Evolutionary conservation across 805 yeast genomes (phyloP), one percentile per base, ranked within the genome.

Genomic region (Candida endomychidarum): DNA sequence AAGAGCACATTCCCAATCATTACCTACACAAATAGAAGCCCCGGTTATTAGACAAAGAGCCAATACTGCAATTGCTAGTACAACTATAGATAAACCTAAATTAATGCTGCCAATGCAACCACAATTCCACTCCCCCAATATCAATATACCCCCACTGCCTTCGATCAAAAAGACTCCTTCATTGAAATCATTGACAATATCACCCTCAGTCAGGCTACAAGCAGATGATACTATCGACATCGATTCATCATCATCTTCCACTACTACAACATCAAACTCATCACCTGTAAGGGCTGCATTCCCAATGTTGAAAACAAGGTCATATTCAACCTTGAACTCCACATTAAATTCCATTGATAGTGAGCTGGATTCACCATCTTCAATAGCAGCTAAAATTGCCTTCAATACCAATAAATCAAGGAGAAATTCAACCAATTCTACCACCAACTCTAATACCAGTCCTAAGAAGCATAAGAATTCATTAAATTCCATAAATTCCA

Each of bases 131-230:
- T 32, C 32, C 7, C 19, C 53, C 45, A 10, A 47, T 30, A 21
- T 32, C 15, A 47, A 48, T 40, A 57, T 48, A 20, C 40, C 40
- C 28, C 4, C 16, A 4, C 40, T 19, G 28, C 47, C 51, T 9
- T 35, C 40, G 22, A 40, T 47, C 11, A 42, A 23, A 15, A 54
- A 59, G 26, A 56, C 65, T 0, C 68, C 65, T 9, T 64, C 73
- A 1, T 52, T 69, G 27, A 66, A 66, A 38, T 59, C 69, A 4
- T 54, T 69, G 5, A 62, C 70, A 3, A 65, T 66, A 8, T 61
- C 70, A 9, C 72, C 72, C 8, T 63, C 63, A 38, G 47, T 54
- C 0, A 45, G 63, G 34, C 37, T 39, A 21, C 46, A 43, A n/a
- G 27, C 40, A 3, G 39, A 42, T 3, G 51, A 47, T 12, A 27